Percentiles rank a stretch among this genome's conserved stretches.
Evolutionary conservation across 805 yeast species (phyloP).

Genomic region (Barnettozyma sucrosica): DNA sequence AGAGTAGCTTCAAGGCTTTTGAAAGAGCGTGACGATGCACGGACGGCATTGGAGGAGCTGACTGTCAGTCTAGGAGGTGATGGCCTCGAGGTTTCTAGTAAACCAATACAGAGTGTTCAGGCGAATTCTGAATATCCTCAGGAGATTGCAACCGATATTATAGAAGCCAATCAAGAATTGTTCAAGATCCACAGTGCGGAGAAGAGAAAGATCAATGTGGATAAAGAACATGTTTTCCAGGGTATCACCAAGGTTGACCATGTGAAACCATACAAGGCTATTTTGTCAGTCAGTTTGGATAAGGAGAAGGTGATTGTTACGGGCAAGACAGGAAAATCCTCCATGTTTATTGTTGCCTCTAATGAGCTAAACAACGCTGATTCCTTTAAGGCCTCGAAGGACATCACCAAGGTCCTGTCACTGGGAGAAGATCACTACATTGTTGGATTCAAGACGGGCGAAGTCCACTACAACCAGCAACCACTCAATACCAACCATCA

Average conservation of each 20-base stretch:
- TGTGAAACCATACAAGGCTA: conserved; percentile 18
- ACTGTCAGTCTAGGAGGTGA: conserved; percentile 35
- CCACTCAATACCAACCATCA: conserved; percentile 8
- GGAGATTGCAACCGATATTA: conserved; percentile 6
- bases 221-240: conserved; percentile 9
- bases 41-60: conserved; percentile 54
- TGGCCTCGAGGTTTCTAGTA: conserved; percentile 1
- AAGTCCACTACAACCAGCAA: conserved; percentile 10
- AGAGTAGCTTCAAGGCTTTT: conserved; percentile 73
- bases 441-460: conserved; percentile 17
- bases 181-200: conserved; percentile 19
- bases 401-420: conserved; percentile 11
- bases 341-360: conserved; percentile 8
- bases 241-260: background rate
- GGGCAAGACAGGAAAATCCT: conserved; percentile 17
- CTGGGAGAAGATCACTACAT: conserved; percentile 4
- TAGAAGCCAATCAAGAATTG: conserved; percentile 14
- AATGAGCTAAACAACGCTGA: conserved; percentile 12
- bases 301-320: conserved; percentile 11
- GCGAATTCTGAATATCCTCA: conserved; percentile 6
- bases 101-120: background rate
- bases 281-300: conserved; percentile 1
- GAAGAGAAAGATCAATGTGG: conserved; percentile 20
- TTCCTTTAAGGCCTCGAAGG: conserved; percentile 9
- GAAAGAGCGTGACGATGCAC: conserved; percentile 72